Percentiles rank a stretch among this genome's conserved stretches.
Conservation (phyloP, 169 alveolate genomes). For the Plasmodium gaboni region DNA sequence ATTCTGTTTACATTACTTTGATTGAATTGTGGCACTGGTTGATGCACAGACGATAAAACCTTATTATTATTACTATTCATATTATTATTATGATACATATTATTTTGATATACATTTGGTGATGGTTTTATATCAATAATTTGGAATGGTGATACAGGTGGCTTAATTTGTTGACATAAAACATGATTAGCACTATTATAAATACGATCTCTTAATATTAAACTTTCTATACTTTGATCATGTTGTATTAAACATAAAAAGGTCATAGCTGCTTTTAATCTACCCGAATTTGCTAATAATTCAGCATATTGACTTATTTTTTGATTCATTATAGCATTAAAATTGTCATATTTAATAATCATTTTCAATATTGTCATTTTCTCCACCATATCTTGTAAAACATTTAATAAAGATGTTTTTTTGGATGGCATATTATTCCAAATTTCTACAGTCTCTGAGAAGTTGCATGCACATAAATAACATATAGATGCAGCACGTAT, state of each 20-base stretch:
- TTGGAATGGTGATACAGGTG: conserved; percentile 79
- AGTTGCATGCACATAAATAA: conserved; percentile 86
- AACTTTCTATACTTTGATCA: conserved; percentile 76
- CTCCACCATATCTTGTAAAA: conserved; percentile 80
- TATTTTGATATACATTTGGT: conserved; percentile 10
- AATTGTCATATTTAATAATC: conserved; percentile 77
- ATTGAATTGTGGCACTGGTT: not conserved
- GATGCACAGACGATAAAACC: not conserved
- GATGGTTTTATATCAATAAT: conserved; percentile 71
- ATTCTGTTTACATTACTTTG: conserved; percentile 3
- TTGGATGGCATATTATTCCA: conserved; percentile 87
- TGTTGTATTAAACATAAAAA: conserved; percentile 78
- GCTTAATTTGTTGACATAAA: conserved; percentile 42
- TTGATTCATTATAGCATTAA: conserved; percentile 76
- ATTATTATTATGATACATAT: not conserved
- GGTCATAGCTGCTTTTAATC: conserved; percentile 83
- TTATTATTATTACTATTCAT: not conserved
- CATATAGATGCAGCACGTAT: conserved; percentile 87
- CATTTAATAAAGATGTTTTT: conserved; percentile 75
- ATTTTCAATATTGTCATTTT: conserved; percentile 81
- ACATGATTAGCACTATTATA: conserved; percentile 81
- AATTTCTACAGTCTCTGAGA: conserved; percentile 81
- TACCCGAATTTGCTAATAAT: conserved; percentile 82
- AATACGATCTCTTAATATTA: conserved; percentile 79
- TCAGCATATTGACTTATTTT: conserved; percentile 84